These are phyloP conservation scores for Blastomyces percursus DNA, from an alignment of 2,329 filamentous ascomycete species.

Conservation along the genomic window DNA sequence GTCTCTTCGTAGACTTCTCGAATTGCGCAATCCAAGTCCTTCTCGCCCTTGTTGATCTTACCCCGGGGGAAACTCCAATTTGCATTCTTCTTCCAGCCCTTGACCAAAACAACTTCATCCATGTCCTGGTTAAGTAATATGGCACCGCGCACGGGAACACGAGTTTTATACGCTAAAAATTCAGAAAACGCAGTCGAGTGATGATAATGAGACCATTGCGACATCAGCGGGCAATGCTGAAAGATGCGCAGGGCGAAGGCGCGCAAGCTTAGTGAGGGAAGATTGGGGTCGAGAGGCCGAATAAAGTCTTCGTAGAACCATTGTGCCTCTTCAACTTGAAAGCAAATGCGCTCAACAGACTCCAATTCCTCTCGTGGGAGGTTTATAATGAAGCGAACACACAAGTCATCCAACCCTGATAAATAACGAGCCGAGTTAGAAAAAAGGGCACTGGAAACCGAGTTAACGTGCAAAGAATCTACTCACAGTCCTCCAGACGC, in stretches of 20 bases:
- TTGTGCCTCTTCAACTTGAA: constrained; percentile 97
- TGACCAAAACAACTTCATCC: constrained; percentile 87
- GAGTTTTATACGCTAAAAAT: constrained; percentile 88
- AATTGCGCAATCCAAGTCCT: constrained; percentile 84
- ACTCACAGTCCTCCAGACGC: constrained; percentile 78
- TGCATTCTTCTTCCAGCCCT: constrained; percentile 94
- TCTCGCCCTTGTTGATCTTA: constrained; percentile 97
- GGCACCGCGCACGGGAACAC: constrained; percentile 85
- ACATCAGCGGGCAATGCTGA: constrained; percentile 81
- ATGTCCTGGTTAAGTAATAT: constrained; percentile 90
- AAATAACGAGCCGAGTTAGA: neutral
- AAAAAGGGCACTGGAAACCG: neutral
- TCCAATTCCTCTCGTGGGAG: constrained; percentile 82
- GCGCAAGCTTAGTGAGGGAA: constrained; percentile 76
- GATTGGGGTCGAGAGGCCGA: constrained; percentile 69
- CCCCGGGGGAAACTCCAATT: constrained; percentile 95
- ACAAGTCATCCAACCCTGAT: constrained; percentile 89
- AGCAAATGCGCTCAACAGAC: constrained; percentile 88
- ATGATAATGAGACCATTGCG: constrained; percentile 64
- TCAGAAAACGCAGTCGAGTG: constrained; percentile 78
- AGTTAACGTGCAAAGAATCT: neutral
- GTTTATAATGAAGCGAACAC: constrained; percentile 96
- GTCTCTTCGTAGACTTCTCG: constrained; percentile 96
- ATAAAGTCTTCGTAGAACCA: constrained; percentile 99
- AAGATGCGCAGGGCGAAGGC: constrained; percentile 86